These are phyloP conservation scores for Asterophora parasitica DNA, from an alignment of 768 basidiomycete genomes.

Conservation along the genomic window DNA sequence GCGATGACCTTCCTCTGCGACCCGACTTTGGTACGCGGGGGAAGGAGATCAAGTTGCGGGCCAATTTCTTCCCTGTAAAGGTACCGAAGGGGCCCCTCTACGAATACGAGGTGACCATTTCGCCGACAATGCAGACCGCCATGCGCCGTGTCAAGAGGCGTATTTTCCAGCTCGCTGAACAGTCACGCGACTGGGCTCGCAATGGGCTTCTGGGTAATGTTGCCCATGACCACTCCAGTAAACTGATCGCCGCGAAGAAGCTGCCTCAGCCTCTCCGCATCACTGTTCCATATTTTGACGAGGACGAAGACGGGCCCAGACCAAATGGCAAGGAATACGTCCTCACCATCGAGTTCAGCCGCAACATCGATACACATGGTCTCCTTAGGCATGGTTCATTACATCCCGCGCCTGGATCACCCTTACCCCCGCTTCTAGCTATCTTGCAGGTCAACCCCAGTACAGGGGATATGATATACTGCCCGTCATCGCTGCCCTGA, in stretches of 20 bases:
- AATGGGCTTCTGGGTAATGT: conserved; percentile 45
- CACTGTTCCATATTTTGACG: conserved; percentile 42
- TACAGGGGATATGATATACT: conserved; percentile 52
- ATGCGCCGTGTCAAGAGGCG: conserved; percentile 52
- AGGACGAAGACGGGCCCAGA: conserved; percentile 46
- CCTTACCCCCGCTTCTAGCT: conserved; percentile 35
- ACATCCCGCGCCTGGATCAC: conserved; percentile 26
- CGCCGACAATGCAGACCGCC: conserved; percentile 44
- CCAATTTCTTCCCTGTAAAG: conserved; percentile 65
- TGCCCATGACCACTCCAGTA: conserved; percentile 54
- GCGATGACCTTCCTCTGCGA: conserved; percentile 48
- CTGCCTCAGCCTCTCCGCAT: conserved; percentile 44
- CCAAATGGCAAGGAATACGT: conserved; percentile 42
- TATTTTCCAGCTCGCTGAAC: conserved; percentile 61
- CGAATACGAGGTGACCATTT: conserved; percentile 60
- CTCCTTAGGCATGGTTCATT: conserved; percentile 32
- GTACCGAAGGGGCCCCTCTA: conserved; percentile 44
- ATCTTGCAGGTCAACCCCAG: conserved; percentile 49
- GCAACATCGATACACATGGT: conserved; percentile 49
- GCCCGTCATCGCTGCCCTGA: conserved; percentile 59
- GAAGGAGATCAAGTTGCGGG: conserved; percentile 43
- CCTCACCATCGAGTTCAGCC: conserved; percentile 36
- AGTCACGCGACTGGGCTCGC: conserved; percentile 40
- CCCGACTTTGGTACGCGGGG: conserved; percentile 55
- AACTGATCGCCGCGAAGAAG: conserved; percentile 42